Conservation (phyloP, 2,329 filamentous ascomycete genomes). For the Macrophomina phaseolina region DNA sequence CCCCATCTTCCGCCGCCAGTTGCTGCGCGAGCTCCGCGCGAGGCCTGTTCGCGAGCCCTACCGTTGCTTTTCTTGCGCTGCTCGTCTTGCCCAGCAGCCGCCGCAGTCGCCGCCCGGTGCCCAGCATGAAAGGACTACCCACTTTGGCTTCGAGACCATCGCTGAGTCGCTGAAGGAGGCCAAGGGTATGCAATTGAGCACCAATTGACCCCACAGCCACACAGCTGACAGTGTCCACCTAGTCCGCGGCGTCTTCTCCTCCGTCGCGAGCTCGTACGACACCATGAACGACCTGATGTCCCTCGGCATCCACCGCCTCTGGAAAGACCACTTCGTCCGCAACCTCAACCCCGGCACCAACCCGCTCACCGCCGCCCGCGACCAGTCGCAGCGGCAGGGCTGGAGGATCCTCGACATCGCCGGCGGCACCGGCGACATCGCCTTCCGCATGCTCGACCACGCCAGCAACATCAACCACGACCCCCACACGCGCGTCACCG, state of each 20-base stretch:
- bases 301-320: slow-evolving; percentile 91
- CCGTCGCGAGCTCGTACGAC: slow-evolving; percentile 92
- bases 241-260: slow-evolving; percentile 91
- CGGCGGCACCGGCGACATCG: slow-evolving; percentile 96
- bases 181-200: slow-evolving; percentile 54
- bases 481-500: slow-evolving; percentile 80
- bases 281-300: slow-evolving; percentile 99
- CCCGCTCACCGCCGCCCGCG: slow-evolving; percentile 49
- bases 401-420: slow-evolving; percentile 92
- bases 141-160: slow-evolving; percentile 90
- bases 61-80: slow-evolving; percentile 59
- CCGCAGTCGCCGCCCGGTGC: slow-evolving; percentile 42
- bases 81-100: slow-evolving; percentile 46
- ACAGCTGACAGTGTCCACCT: slow-evolving; percentile 40
- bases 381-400: slow-evolving; percentile 44
- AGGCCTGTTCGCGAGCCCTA: slow-evolving; percentile 39
- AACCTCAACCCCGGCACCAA: slow-evolving; percentile 81
- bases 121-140: slow-evolving; percentile 68
- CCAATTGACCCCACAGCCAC: too few species aligned
- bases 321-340: slow-evolving; percentile 97
- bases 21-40: slow-evolving; percentile 33
- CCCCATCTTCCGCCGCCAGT: slow-evolving; percentile 38
- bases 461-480: slow-evolving; percentile 81
- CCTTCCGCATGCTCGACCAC: slow-evolving; percentile 93
- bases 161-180: slow-evolving; percentile 79